Evolutionary conservation across 208 protist species (phyloP).

Genomic region (Wallacemonas sp.): DNA sequence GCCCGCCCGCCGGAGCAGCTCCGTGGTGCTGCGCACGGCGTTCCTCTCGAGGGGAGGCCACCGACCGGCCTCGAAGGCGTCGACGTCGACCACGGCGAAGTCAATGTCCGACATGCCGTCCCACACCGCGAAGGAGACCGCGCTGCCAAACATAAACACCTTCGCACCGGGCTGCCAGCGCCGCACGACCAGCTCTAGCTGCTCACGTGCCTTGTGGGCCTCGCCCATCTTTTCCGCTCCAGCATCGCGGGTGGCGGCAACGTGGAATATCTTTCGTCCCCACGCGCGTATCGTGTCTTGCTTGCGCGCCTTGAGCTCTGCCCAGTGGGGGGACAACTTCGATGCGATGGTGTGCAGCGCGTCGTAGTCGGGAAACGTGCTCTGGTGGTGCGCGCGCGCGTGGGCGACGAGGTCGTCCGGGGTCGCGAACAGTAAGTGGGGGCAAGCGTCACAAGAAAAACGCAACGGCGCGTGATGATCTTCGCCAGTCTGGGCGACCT

Average conservation of each 20-base stretch:
- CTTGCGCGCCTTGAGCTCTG: slow-evolving; percentile 30
- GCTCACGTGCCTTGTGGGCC: slow-evolving; percentile 74
- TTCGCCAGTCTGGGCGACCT: background rate
- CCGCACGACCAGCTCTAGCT: slow-evolving; percentile 77
- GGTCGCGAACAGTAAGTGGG: slow-evolving; percentile 40
- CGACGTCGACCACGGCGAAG: slow-evolving; percentile 87
- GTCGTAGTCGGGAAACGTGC: slow-evolving; percentile 51
- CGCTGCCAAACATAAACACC: slow-evolving; percentile 87
- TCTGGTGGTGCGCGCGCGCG: slow-evolving; percentile 31
- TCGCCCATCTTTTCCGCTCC: slow-evolving; percentile 72
- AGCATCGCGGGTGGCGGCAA: slow-evolving; percentile 71
- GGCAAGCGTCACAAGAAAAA: slow-evolving; percentile 79
- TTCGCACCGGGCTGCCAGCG: slow-evolving; percentile 69
- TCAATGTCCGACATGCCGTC: slow-evolving; percentile 88
- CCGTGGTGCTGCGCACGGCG: slow-evolving; percentile 80
- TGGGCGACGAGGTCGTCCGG: slow-evolving; percentile 57
- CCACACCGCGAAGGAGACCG: slow-evolving; percentile 82
- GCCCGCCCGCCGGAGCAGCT: slow-evolving; percentile 78
- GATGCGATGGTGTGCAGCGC: slow-evolving; percentile 34
- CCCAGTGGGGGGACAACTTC: slow-evolving; percentile 55
- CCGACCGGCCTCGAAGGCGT: slow-evolving; percentile 42
- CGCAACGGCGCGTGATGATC: slow-evolving; percentile 3
- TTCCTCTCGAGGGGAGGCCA: slow-evolving; percentile 83
- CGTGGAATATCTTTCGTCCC: slow-evolving; percentile 51
- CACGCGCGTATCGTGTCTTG: slow-evolving; percentile 24